Evolutionary conservation across 2,329 filamentous ascomycete genomes (phyloP), one percentile per base, ranked within the genome.

Genomic region (Xylariaceae sp.): DNA sequence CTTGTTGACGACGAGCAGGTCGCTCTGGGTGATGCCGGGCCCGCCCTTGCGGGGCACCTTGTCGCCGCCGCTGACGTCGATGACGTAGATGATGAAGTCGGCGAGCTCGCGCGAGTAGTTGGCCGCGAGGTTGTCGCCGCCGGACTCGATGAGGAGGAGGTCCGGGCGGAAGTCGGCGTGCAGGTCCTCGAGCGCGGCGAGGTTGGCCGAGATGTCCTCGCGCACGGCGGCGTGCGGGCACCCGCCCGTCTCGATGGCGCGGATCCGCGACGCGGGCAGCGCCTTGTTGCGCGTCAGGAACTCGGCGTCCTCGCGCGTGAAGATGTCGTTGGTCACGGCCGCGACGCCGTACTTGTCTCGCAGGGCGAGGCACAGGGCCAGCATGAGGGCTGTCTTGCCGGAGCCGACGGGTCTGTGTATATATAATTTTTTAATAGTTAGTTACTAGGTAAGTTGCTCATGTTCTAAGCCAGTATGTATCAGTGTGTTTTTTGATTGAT

Each of bases 241-340:
- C 9, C 92, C 92, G 51, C 92, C 92, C 2, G 92, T 98, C 68
- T 98, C 92, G 64, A 98, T 97, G 59, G 92, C 92, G 45, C 84
- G 80, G 69, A 97, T 97, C 44, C 90, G 86, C 18, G 75, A 64
- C 4, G 89, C 75, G 0, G 89, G 84, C 0, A 97, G 81, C 5
- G 92, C 92, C 50, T 78, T 74, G 73, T 96, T 76, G 41, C 81
- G 81, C 43, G 88, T 94, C 17, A 98, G 81, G 70, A 98, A 98
- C 66, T 97, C 92, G 70, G 89, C 89, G 71, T 98, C 92, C 68
- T 98, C 92, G 50, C 85, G 84, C 15, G 90, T 97, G 73, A 97
- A 97, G 72, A 97, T 97, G 72, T 97, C 90, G 73, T 97, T 97
- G 34, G 92, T 98, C 15, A 98, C 90, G 44, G 88, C 92, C 1